Conservation (phyloP, 192 early-diverging fungal genomes). For the Backusella liffmaniae region DNA sequence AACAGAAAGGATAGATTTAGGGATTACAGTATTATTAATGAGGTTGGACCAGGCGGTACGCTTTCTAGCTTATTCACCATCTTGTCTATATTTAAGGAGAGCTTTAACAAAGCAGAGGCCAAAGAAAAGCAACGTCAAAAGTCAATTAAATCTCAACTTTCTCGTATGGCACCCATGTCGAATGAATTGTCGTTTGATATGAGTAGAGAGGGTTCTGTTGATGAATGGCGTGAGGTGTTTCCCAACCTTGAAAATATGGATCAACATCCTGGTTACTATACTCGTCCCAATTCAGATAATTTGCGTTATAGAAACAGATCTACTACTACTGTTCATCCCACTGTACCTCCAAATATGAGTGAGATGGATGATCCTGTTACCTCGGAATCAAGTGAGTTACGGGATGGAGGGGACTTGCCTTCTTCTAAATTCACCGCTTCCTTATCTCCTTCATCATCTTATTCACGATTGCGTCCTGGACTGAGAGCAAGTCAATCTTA, state of each 20-base stretch:
- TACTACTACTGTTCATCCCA: background rate
- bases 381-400: background rate
- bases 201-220: constrained; percentile 25
- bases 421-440: background rate
- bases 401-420: background rate
- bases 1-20: constrained; percentile 41
- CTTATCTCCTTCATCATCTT: background rate
- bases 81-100: constrained; percentile 84
- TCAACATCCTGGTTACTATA: background rate
- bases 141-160: background rate
- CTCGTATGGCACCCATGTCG: background rate
- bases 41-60: constrained; percentile 86
- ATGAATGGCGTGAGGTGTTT: constrained; percentile 40
- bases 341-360: background rate
- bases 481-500: constrained; percentile 6
- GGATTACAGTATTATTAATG: constrained; percentile 75
- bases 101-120: constrained; percentile 54
- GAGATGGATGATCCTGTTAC: background rate
- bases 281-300: background rate
- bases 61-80: constrained; percentile 94
- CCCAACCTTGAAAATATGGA: constrained; percentile 29
- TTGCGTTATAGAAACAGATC: constrained; percentile 6
- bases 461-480: background rate
- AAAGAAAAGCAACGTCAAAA: constrained; percentile 33
- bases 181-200: constrained; percentile 5